Conservation (phyloP, 2,329 filamentous ascomycete species). For the Xylaria sp. region DNA sequence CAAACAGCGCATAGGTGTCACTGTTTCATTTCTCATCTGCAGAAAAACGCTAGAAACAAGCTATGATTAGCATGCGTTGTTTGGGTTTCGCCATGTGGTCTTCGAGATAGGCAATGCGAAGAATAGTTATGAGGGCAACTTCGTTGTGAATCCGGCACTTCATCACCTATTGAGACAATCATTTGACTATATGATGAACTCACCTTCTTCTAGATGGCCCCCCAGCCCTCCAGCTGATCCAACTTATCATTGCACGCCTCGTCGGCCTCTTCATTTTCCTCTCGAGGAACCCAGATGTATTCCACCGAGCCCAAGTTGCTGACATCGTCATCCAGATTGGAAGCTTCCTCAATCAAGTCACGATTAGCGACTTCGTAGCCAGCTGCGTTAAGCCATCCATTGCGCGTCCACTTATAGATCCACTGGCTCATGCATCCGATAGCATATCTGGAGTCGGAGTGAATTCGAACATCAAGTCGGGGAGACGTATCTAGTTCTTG, state of each 20-base stretch:
- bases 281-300: conserved; percentile 44
- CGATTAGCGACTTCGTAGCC: conserved; percentile 43
- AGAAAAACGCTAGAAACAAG: too few relatives aligned
- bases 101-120: too few relatives aligned
- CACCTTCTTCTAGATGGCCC: too few relatives aligned
- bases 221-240: neutral
- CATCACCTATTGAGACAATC: too few relatives aligned
- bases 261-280: conserved; percentile 43
- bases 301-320: conserved; percentile 37
- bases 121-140: too few relatives aligned
- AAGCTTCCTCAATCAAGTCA: conserved; percentile 43
- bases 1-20: too few relatives aligned
- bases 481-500: conserved; percentile 28
- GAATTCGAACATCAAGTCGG: conserved; percentile 38
- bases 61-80: too few relatives aligned
- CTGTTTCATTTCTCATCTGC: too few relatives aligned
- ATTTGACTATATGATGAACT: too few relatives aligned
- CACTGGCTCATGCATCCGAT: conserved; percentile 43
- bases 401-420: conserved; percentile 39
- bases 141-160: too few relatives aligned
- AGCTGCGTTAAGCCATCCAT: conserved; percentile 42
- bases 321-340: conserved; percentile 36
- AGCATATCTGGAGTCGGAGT: conserved; percentile 46
- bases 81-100: too few relatives aligned
- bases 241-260: conserved; percentile 39